phyloP scores from a whole-genome alignment of 805 yeast species.

The Ogataea pignaliae region DNA sequence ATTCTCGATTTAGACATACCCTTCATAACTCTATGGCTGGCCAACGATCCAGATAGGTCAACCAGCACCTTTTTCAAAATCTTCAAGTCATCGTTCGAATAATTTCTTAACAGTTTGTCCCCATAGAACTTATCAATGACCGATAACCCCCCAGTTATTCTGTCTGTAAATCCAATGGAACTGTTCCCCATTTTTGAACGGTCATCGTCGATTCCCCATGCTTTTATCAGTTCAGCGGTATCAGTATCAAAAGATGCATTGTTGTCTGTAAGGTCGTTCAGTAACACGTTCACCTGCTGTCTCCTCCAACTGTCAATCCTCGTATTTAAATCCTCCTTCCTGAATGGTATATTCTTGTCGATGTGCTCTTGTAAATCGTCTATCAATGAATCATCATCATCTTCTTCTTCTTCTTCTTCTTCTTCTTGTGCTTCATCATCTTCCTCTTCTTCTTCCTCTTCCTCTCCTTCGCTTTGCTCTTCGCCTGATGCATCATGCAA shows the following conservation, averaged over 20 bases:
- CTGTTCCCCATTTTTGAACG: neutral
- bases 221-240: constrained; percentile 23
- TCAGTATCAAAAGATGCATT: constrained; percentile 12
- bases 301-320: constrained; percentile 30
- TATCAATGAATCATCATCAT: constrained; percentile 26
- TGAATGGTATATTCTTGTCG: constrained; percentile 9
- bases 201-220: constrained; percentile 30
- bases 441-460: constrained; percentile 19
- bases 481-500: too few relatives aligned
- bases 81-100: constrained; percentile 18
- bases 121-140: constrained; percentile 17
- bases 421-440: constrained; percentile 21
- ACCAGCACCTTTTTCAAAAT: constrained; percentile 14
- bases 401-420: constrained; percentile 17
- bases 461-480: constrained; percentile 12
- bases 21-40: constrained; percentile 3
- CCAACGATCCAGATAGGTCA: constrained; percentile 19
- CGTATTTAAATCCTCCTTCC: constrained; percentile 22
- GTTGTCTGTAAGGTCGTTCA: constrained; percentile 16
- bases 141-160: neutral
- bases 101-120: constrained; percentile 17
- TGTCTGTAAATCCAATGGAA: neutral
- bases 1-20: neutral
- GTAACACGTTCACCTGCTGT: constrained; percentile 21
- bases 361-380: constrained; percentile 25